phyloP scores from a whole-genome alignment of 345 rosid species.

The Physaria fendleri region DNA sequence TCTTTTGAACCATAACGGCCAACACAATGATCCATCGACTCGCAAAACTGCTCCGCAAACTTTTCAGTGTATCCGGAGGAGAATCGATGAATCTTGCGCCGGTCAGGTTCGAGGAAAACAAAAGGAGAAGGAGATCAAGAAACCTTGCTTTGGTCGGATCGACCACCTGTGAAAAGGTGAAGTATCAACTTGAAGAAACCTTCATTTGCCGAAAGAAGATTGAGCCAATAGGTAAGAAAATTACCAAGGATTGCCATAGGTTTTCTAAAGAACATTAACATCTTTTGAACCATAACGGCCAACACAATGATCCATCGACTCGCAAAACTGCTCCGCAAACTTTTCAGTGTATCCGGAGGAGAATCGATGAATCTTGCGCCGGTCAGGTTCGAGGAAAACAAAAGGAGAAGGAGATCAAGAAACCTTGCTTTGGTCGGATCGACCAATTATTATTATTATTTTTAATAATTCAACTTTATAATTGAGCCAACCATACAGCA shows the following conservation, averaged over 20 bases:
- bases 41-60: slow-evolving; percentile 11
- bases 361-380: slow-evolving; percentile 18
- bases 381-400: slow-evolving; percentile 16
- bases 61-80: slow-evolving; percentile 21
- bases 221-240: slow-evolving; percentile 14
- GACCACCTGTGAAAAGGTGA: slow-evolving; percentile 23
- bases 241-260: slow-evolving; percentile 5
- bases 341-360: slow-evolving; percentile 21
- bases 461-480: not conserved
- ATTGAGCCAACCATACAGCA: slow-evolving; percentile 1
- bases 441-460: no score
- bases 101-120: slow-evolving; percentile 23
- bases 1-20: slow-evolving; percentile 10
- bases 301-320: slow-evolving; percentile 19
- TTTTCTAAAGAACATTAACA: slow-evolving; percentile 1
- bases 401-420: slow-evolving; percentile 1
- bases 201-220: slow-evolving; percentile 19
- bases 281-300: slow-evolving; percentile 10
- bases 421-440: slow-evolving; percentile 40
- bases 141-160: slow-evolving; percentile 40
- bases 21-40: slow-evolving; percentile 19
- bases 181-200: slow-evolving; percentile 21
- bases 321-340: slow-evolving; percentile 11
- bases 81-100: slow-evolving; percentile 18
- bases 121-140: slow-evolving; percentile 32